Evolutionary conservation across 108 stramenopile genomes (phyloP).

Genomic region (Epipyxis sp.): DNA sequence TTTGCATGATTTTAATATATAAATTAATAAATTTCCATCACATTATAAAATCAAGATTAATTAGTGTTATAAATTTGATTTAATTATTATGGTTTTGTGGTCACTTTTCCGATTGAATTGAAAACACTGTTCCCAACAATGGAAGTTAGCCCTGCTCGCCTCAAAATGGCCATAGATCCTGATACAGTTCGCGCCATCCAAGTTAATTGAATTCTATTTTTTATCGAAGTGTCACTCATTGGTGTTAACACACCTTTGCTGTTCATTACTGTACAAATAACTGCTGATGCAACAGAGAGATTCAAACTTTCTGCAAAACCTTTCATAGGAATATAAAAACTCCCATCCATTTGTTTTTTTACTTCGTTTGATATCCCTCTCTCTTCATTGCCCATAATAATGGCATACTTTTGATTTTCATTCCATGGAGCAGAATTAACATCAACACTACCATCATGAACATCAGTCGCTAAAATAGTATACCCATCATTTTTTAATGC

Average conservation of each 20-base stretch:
- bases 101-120: background rate
- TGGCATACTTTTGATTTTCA: slow-evolving; percentile 29
- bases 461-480: slow-evolving; percentile 38
- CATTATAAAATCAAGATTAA: too few relatives aligned
- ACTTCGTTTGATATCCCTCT: slow-evolving; percentile 46
- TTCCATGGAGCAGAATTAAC: slow-evolving; percentile 41
- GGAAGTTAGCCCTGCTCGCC: background rate
- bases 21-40: too few relatives aligned
- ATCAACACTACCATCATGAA: slow-evolving; percentile 31
- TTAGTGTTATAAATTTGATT: too few relatives aligned
- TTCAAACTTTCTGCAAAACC: slow-evolving; percentile 52
- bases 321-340: slow-evolving; percentile 49
- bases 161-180: background rate
- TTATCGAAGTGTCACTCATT: background rate
- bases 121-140: background rate
- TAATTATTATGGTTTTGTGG: background rate
- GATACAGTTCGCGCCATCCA: background rate
- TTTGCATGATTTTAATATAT: too few relatives aligned
- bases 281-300: slow-evolving; percentile 44
- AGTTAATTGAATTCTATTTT: background rate
- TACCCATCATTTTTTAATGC: slow-evolving; percentile 41
- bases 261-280: slow-evolving; percentile 9
- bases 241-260: background rate
- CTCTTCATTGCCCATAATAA: slow-evolving; percentile 51
- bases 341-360: slow-evolving; percentile 35